Percentiles rank a stretch among this genome's conserved stretches.
phyloP scores from a whole-genome alignment of 768 basidiomycete genomes.

The Tremella mesenterica region DNA sequence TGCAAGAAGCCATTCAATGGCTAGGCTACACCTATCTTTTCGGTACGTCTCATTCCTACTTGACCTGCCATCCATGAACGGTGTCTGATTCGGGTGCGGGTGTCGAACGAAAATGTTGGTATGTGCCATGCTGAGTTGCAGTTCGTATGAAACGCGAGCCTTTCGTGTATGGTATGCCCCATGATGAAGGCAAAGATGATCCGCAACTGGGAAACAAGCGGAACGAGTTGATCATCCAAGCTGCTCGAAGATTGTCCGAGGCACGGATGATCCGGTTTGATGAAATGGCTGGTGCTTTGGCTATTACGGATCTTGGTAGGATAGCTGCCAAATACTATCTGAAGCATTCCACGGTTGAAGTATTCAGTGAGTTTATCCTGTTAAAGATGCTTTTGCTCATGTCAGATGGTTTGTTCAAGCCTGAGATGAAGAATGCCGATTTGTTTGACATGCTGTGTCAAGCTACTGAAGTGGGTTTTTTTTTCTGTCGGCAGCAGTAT shows the following conservation, averaged over 20 bases:
- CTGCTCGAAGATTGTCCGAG: constrained; percentile 60
- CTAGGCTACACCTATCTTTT: constrained; percentile 94
- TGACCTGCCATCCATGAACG: too few species aligned
- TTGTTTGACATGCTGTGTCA: constrained; percentile 72
- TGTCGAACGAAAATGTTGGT: too few species aligned
- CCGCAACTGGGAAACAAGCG: constrained; percentile 64
- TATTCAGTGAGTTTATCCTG: constrained; percentile 54
- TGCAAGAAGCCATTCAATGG: constrained; percentile 83
- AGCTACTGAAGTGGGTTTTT: constrained; percentile 69
- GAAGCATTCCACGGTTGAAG: constrained; percentile 69
- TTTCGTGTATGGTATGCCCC: constrained; percentile 71
- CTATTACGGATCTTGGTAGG: constrained; percentile 81
- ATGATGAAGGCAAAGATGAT: constrained; percentile 62
- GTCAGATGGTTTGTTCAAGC: constrained; percentile 56
- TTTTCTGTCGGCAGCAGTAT: constrained; percentile 2
- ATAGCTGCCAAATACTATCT: constrained; percentile 98
- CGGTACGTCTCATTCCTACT: constrained; percentile 27
- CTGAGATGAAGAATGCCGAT: constrained; percentile 87
- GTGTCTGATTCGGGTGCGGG: too few species aligned
- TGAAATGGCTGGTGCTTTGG: constrained; percentile 52
- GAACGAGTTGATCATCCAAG: constrained; percentile 56
- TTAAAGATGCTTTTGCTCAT: neutral
- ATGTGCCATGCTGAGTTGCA: constrained; percentile 1
- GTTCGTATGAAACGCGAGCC: constrained; percentile 92
- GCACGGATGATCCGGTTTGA: constrained; percentile 78